Evolutionary conservation across 441 rosid species (phyloP), one percentile per base, ranked within the genome.

Genomic region (Isatis lusitanica): DNA sequence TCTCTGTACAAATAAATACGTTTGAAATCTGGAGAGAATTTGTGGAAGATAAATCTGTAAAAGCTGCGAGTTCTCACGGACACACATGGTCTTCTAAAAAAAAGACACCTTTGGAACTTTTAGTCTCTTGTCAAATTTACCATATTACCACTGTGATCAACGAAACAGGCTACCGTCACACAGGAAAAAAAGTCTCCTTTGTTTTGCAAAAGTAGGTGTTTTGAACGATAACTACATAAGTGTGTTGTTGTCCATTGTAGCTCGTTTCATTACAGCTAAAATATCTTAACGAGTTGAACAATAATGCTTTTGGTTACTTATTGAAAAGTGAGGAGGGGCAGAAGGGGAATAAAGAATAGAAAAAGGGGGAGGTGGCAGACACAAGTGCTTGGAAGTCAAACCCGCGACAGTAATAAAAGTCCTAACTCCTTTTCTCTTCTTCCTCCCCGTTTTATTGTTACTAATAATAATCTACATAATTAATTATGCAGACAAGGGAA

Each of bases 351-450:
- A 9, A n/a, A 18, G 53, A 12, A 48, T 9, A 30, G 30, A 36
- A 35, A 7, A 9, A 5, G n/a, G 12, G 6, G 55, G 78, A 51
- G 43, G 84, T 83, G 86, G 88, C 83, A 73, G 85, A 81, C 86
- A 84, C 1, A 68, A 53, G 55, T 73, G 46, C 33, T 33, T 30
- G 36, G 7, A 75, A 66, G 78, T 74, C 78, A 74, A 74, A 57
- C 24, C 9, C 63, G 9, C 17, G 6, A 30, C 74, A 9, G 5
- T 30, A 35, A 71, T 16, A 35, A 71, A 38, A 71, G 51, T 71
- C 51, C 3, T 48, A 58, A 3, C 33, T 35, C 58, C 0, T 64
- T 73, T 73, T 65, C 16, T 42, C 47, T 43, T 63, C 63, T 40
- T 52, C n/a, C 17, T 9, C 4, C 10, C 39, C 39, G 7, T 31